phyloP scores from a whole-genome alignment of 2,329 filamentous ascomycete genomes.

The Venturia nashicola region DNA sequence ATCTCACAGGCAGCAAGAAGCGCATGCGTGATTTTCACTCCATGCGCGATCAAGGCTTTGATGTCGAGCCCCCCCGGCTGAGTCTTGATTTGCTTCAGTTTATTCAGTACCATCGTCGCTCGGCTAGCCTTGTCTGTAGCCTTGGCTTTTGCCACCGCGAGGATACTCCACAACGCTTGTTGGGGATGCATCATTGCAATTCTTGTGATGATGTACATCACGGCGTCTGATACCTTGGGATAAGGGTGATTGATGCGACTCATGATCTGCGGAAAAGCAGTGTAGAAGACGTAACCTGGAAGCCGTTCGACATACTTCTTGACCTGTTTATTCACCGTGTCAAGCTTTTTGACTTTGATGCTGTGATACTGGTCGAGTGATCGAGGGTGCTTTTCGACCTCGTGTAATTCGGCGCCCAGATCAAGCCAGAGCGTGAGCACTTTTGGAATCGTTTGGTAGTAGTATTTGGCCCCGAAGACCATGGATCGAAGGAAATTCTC shows the following conservation, averaged over 20 bases:
- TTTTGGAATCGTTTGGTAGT: conserved; percentile 87
- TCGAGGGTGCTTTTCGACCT: conserved; percentile 31
- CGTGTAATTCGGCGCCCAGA: conserved; percentile 62
- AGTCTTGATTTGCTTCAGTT: conserved; percentile 40
- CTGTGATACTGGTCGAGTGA: conserved; percentile 18
- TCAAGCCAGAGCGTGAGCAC: conserved; percentile 91
- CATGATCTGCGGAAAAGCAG: conserved; percentile 80
- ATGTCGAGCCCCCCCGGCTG: conserved; percentile 45
- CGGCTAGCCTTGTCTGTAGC: conserved; percentile 3
- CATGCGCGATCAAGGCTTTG: conserved; percentile 58
- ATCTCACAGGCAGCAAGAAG: conserved; percentile 70
- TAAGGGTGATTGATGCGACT: conserved; percentile 91
- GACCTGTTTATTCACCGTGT: conserved; percentile 59
- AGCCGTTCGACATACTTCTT: conserved; percentile 59
- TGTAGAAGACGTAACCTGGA: conserved; percentile 69
- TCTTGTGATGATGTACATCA: conserved; percentile 71
- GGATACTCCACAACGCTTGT: conserved; percentile 81
- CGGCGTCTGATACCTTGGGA: conserved; percentile 58
- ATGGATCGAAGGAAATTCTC: conserved; percentile 87
- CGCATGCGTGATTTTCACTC: conserved; percentile 73
- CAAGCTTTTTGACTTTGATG: conserved; percentile 27
- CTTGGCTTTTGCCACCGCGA: conserved; percentile 74
- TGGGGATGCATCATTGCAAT: conserved; percentile 81
- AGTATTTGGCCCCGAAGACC: conserved; percentile 82
- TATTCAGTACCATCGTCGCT: conserved; percentile 19